phyloP scores from a whole-genome alignment of 2,329 filamentous ascomycete genomes.

The Emmonsia crescens region DNA sequence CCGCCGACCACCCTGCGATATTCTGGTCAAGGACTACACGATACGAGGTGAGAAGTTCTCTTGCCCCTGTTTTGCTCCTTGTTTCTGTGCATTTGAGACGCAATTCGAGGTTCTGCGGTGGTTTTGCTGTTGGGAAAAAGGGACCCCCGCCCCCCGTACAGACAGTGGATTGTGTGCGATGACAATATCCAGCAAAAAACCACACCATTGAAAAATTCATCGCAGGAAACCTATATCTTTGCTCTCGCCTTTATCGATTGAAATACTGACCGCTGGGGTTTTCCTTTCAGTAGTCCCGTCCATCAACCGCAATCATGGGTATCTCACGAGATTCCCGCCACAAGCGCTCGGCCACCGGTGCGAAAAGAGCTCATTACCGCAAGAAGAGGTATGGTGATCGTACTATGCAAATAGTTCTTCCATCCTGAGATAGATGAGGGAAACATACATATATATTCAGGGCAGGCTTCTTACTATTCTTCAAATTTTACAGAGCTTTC shows the following conservation, averaged over 20 bases:
- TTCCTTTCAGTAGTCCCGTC: constrained; percentile 28
- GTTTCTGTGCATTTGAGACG: background rate
- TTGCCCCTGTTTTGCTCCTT: constrained; percentile 9
- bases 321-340: constrained; percentile 99
- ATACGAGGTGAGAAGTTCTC: constrained; percentile 32
- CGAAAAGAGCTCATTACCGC: constrained; percentile 89
- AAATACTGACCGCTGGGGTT: background rate
- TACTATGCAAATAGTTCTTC: background rate
- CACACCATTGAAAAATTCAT: background rate
- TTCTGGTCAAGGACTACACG: constrained; percentile 37
- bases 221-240: background rate
- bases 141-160: background rate
- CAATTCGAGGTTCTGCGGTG: background rate
- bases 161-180: background rate
- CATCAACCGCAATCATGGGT: constrained; percentile 84
- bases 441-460: constrained; percentile 44
- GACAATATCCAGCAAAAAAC: background rate
- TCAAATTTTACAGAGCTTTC: constrained; percentile 80
- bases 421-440: background rate
- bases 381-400: constrained; percentile 41
- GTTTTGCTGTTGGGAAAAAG: background rate
- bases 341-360: constrained; percentile 98
- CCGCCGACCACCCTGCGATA: constrained; percentile 29
- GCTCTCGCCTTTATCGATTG: background rate
- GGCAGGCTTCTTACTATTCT: constrained; percentile 53